Conservation (phyloP, 2,329 filamentous ascomycete genomes). For the Colletotrichum sp. region DNA sequence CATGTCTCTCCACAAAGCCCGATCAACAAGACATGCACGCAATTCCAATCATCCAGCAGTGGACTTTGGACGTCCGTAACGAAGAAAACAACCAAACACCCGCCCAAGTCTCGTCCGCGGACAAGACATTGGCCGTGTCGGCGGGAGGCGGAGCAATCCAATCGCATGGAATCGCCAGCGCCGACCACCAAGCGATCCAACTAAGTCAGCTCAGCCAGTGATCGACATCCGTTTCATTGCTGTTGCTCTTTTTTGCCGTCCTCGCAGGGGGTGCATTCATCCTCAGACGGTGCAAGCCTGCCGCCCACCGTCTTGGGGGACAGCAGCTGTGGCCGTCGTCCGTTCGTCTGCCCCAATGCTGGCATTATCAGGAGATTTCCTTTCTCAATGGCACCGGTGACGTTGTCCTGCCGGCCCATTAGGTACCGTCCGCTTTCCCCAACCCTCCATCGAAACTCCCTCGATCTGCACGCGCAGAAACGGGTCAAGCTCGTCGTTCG, state of each 20-base stretch:
- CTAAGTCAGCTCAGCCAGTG: background rate
- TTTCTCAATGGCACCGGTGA: background rate
- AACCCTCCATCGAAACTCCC: background rate
- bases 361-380: conserved; percentile 7
- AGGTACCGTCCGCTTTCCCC: background rate
- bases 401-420: background rate
- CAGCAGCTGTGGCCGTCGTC: background rate
- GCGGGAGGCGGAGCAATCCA: background rate
- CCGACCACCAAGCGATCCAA: background rate
- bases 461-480: background rate
- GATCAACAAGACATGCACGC: background rate
- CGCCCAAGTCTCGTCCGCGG: conserved; percentile 3
- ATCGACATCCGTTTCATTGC: conserved; percentile 5
- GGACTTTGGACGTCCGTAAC: background rate
- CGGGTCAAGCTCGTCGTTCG: background rate
- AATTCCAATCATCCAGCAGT: background rate
- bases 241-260: background rate
- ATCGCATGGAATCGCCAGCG: background rate
- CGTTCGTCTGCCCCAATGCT: background rate
- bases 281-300: background rate
- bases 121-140: background rate
- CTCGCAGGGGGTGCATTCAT: background rate
- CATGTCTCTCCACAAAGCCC: background rate
- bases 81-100: background rate
- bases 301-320: background rate